Percentiles rank a stretch among this genome's conserved stretches.
phyloP scores from a whole-genome alignment of 1,284 basidiomycete species.

The Ceraceosorus guamensis region DNA sequence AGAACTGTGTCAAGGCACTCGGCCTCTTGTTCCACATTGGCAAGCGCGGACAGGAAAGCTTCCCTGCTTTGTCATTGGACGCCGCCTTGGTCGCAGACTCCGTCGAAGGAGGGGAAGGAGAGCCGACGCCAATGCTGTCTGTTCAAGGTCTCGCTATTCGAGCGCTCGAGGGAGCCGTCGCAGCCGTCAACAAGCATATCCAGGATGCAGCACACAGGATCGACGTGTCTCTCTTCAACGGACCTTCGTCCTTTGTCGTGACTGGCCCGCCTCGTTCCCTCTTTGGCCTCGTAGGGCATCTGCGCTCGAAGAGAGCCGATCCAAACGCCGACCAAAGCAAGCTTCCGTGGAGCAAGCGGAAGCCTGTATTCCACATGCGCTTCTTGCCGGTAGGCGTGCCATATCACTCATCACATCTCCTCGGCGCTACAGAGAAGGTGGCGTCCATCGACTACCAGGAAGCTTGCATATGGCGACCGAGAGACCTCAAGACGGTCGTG shows the following conservation, averaged over 20 bases:
- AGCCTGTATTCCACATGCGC: slow-evolving; percentile 82
- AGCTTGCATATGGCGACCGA: slow-evolving; percentile 57
- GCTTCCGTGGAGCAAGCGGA: slow-evolving; percentile 83
- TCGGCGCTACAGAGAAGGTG: slow-evolving; percentile 68
- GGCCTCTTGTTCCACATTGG: slow-evolving; percentile 90
- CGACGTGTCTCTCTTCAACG: slow-evolving; percentile 82
- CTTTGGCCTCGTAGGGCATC: slow-evolving; percentile 81
- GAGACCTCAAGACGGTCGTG: slow-evolving; percentile 73
- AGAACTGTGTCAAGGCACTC: slow-evolving; percentile 74
- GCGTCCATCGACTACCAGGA: slow-evolving; percentile 62
- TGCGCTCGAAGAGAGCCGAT: slow-evolving; percentile 82
- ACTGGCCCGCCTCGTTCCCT: slow-evolving; percentile 87
- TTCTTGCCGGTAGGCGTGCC: slow-evolving; percentile 92
- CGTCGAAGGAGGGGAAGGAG: slow-evolving; percentile 84
- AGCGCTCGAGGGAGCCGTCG: slow-evolving; percentile 71
- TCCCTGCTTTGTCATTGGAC: slow-evolving; percentile 86
- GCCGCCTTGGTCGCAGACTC: slow-evolving; percentile 79
- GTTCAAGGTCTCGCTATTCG: slow-evolving; percentile 70
- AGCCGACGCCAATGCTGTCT: slow-evolving; percentile 85
- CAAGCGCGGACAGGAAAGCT: slow-evolving; percentile 83
- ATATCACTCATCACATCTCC: slow-evolving; percentile 83
- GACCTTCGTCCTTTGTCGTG: slow-evolving; percentile 80
- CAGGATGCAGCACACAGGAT: slow-evolving; percentile 66
- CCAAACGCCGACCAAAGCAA: slow-evolving; percentile 87
- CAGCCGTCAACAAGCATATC: slow-evolving; percentile 80